phyloP scores from a whole-genome alignment of 768 basidiomycete species.

The Cystoderma amianthinum region DNA sequence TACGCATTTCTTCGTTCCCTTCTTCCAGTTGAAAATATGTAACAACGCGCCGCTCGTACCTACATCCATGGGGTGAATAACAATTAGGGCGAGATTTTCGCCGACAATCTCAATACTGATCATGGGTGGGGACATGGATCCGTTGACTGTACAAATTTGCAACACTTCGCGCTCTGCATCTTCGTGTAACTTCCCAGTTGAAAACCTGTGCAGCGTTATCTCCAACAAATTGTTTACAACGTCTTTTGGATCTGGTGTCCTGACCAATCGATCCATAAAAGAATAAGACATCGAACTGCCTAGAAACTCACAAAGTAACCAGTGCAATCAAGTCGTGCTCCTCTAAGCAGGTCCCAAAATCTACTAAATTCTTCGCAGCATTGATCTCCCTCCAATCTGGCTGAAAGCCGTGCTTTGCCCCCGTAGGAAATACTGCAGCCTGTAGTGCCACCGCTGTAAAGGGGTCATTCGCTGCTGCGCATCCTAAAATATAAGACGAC shows the following conservation, averaged over 20 bases:
- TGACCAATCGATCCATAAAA: not conserved
- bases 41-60: not conserved
- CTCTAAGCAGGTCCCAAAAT: conserved; percentile 13
- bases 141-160: conserved; percentile 3
- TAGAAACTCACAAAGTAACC: conserved; percentile 7
- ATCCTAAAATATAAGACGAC: conserved; percentile 6
- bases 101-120: conserved; percentile 8
- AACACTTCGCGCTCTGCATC: conserved; percentile 4
- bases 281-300: not conserved
- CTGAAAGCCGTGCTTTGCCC: not conserved
- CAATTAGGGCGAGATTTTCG: conserved; percentile 5
- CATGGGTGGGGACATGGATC: not conserved
- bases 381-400: conserved; percentile 5
- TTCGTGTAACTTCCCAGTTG: conserved; percentile 9
- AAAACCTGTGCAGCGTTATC: conserved; percentile 10
- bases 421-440: conserved; percentile 1
- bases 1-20: conserved; percentile 6
- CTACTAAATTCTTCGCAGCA: conserved; percentile 6
- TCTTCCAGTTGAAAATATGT: conserved; percentile 9
- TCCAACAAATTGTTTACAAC: not conserved
- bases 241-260: not conserved
- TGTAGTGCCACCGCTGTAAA: conserved; percentile 4
- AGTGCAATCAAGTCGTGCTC: conserved; percentile 12
- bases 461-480: not conserved
- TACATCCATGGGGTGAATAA: not conserved